A percentile compares a stretch with the other conserved stretches of the same genome.
Conservation (phyloP, 83 land plant species). For the Picea abies region DNA sequence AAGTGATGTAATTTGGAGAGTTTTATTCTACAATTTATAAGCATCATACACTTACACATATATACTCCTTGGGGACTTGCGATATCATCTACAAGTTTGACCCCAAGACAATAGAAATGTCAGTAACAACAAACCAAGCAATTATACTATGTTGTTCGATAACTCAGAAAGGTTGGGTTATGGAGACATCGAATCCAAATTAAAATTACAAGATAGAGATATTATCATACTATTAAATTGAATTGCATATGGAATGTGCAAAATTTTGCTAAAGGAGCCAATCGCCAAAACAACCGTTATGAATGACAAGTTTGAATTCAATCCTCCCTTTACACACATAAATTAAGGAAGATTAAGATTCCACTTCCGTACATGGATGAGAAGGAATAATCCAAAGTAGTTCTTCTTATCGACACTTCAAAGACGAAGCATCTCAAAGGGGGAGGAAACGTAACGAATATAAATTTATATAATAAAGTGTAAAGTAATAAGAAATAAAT, state of each 20-base stretch:
- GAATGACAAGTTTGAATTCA: conserved; percentile 69
- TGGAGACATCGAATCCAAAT: conserved; percentile 72
- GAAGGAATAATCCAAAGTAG: too few species aligned
- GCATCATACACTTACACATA: conserved; percentile 89
- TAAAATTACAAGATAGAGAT: conserved; percentile 81
- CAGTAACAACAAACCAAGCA: conserved; percentile 38
- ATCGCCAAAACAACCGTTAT: conserved; percentile 43
- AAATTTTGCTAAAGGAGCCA: conserved; percentile 66
- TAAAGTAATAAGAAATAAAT: too few species aligned
- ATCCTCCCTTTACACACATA: conserved; percentile 66
- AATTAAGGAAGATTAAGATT: conserved; percentile 68
- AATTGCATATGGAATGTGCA: conserved; percentile 74
- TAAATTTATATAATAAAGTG: too few species aligned
- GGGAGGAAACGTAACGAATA: too few species aligned
- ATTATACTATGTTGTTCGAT: conserved; percentile 64
- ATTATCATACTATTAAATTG: conserved; percentile 72
- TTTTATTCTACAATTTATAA: conserved; percentile 82
- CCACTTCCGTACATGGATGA: not conserved
- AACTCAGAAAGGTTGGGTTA: conserved; percentile 71
- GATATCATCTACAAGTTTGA: conserved; percentile 85
- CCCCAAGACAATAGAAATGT: conserved; percentile 74
- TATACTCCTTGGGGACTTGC: conserved; percentile 91
- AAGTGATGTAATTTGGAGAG: conserved; percentile 12
- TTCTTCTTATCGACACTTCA: too few species aligned
- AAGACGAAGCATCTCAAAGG: too few species aligned